Evolutionary conservation across 345 rosid species (phyloP), one percentile per base, ranked within the genome.

Genomic region (Citropsis articulata): DNA sequence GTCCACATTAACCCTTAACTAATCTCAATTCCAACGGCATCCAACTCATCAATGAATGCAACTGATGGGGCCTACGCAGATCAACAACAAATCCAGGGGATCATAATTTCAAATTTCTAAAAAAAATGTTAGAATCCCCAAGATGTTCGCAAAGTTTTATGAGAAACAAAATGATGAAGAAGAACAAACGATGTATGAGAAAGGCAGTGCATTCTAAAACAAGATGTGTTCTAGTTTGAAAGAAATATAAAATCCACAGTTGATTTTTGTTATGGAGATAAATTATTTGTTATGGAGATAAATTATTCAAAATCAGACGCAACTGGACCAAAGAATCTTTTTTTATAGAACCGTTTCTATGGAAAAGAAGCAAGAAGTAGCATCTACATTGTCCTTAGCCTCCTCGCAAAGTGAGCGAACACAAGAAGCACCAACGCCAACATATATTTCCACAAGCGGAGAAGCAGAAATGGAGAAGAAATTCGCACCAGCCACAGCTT

Each of bases 401-500:
- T 93, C 98, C 81, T 90, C 93, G 80, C 91, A 93, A 76, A 94
- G 93, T 53, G 98, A 90, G 62, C 97, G 90, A 69, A 94, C 97
- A 76, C 97, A 95, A 81, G 98, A 91, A 73, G 94, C 97, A 80
- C 97, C 98, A 18, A 94, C 95, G 40, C 98, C 97, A 59, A 93
- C 97, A 79, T 93, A 94, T 84, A 94, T 93, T 85, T 94, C 98
- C 66, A 94, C 97, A 86, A 94, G 93, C 81, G 93, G 98, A 75
- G 98, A 91, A 48, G 98, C 97, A 53, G 95, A 89, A n/a, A 94
- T 93, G 69, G 97, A 94, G 86, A 94, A 94, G 92, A 92, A 93
- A 82, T 93, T 91, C 69, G 93, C 98, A 77, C 98, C 97, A 82
- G 97, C 97, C 80, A 94, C 98, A 83, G 98, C 98, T 90, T 91